Evolutionary conservation across 768 basidiomycete species (phyloP).

Genomic region (Tricholoma flavovirens): DNA sequence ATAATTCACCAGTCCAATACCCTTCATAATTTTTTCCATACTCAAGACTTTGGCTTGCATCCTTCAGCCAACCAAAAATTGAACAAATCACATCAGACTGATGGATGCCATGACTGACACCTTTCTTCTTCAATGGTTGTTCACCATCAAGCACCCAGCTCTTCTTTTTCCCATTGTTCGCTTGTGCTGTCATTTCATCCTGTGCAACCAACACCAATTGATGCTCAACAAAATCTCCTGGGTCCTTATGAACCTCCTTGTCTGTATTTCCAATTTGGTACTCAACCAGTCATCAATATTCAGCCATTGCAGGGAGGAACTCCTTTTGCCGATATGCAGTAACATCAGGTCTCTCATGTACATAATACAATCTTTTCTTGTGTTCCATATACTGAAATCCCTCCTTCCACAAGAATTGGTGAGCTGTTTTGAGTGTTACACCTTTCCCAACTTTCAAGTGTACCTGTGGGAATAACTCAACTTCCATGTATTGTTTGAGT

Average conservation of each 20-base stretch:
- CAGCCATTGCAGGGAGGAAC: constrained; percentile 24
- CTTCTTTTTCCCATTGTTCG: constrained; percentile 27
- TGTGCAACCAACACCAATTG: too few relatives aligned
- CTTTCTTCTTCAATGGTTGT: constrained; percentile 31
- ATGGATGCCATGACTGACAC: constrained; percentile 26
- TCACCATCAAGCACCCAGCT: constrained; percentile 31
- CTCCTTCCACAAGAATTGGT: constrained; percentile 21
- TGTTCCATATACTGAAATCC: constrained; percentile 20
- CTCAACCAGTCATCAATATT: constrained; percentile 14
- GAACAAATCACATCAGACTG: constrained; percentile 33
- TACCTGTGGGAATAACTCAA: constrained; percentile 24
- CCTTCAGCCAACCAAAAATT: constrained; percentile 23
- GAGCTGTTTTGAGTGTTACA: constrained; percentile 25
- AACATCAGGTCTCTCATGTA: constrained; percentile 3
- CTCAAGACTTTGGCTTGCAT: constrained; percentile 27
- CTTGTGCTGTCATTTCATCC: constrained; percentile 34
- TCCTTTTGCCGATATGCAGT: constrained; percentile 18
- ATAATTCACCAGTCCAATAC: too few relatives aligned
- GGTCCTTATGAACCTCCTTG: constrained; percentile 28
- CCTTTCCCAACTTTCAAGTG: constrained; percentile 21
- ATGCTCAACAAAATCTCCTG: too few relatives aligned
- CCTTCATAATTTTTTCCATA: too few relatives aligned
- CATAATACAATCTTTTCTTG: constrained; percentile 30
- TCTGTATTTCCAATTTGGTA: constrained; percentile 13
- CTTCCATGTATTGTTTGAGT: constrained; percentile 26